Conservation (phyloP, 2,329 filamentous ascomycete species). For the Penicillium nordicum region DNA sequence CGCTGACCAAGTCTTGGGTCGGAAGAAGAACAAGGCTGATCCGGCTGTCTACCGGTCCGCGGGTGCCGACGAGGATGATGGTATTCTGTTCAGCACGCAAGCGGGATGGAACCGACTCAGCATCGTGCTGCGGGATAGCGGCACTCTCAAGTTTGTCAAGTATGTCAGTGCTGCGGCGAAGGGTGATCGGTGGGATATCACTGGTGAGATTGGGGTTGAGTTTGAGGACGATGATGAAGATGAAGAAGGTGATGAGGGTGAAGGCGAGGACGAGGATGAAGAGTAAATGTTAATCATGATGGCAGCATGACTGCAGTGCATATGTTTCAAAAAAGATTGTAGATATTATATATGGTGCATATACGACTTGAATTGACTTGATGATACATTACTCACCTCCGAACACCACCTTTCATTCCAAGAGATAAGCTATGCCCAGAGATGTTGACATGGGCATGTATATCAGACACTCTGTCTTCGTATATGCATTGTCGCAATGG, state of each 20-base stretch:
- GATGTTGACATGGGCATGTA: neutral
- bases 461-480: neutral
- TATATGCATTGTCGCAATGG: no score
- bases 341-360: conserved; percentile 7
- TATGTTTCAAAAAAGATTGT: neutral
- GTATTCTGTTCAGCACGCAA: conserved; percentile 65
- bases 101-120: conserved; percentile 86
- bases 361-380: conserved; percentile 7
- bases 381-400: neutral
- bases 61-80: conserved; percentile 66
- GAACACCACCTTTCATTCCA: neutral
- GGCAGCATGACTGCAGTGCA: neutral
- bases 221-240: conserved; percentile 52
- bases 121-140: conserved; percentile 82
- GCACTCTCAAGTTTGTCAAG: conserved; percentile 89
- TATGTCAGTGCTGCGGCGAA: conserved; percentile 80
- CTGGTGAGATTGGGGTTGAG: conserved; percentile 70
- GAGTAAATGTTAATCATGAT: conserved; percentile 3
- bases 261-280: conserved; percentile 29
- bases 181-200: conserved; percentile 91
- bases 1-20: conserved; percentile 32
- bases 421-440: neutral
- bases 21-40: conserved; percentile 50
- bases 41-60: conserved; percentile 83
- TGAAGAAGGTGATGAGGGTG: conserved; percentile 36